Percentiles rank a stretch among this genome's conserved stretches.
phyloP scores from a whole-genome alignment of 306 rosid genomes.

The Fagus sylvatica region DNA sequence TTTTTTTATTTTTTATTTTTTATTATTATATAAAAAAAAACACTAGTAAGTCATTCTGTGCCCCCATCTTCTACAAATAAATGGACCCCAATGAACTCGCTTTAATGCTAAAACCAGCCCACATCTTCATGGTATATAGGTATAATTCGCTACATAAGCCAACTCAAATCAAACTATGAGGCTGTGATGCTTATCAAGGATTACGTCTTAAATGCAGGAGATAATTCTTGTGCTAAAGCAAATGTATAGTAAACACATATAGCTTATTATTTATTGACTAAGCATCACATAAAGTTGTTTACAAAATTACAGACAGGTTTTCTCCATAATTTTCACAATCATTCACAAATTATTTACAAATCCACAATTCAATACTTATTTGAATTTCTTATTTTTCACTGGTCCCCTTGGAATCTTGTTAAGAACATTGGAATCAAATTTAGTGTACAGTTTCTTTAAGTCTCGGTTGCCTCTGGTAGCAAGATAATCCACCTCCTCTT shows the following conservation, averaged over 20 bases:
- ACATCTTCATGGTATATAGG: no score
- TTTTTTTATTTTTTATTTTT: no score
- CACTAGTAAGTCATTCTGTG: no score
- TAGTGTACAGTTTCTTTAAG: constrained; percentile 36
- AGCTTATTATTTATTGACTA: background rate
- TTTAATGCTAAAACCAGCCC: no score
- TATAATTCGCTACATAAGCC: no score
- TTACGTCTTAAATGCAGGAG: no score
- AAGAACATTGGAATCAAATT: constrained; percentile 48
- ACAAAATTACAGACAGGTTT: background rate
- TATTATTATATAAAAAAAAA: no score
- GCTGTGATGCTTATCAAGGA: no score
- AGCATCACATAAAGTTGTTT: background rate
- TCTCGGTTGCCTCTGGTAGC: constrained; percentile 51
- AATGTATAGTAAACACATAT: background rate
- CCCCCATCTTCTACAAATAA: no score
- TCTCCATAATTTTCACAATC: background rate
- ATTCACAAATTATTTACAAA: background rate
- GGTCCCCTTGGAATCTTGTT: constrained; percentile 71
- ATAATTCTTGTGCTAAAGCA: background rate
- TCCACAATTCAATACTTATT: constrained; percentile 13
- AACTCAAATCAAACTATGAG: no score
- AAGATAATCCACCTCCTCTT: constrained; percentile 50
- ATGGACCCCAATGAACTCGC: no score
- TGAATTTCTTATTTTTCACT: constrained; percentile 38